Conservation (phyloP, 106 monocot genomes). For the Dendrobium huoshanense region DNA sequence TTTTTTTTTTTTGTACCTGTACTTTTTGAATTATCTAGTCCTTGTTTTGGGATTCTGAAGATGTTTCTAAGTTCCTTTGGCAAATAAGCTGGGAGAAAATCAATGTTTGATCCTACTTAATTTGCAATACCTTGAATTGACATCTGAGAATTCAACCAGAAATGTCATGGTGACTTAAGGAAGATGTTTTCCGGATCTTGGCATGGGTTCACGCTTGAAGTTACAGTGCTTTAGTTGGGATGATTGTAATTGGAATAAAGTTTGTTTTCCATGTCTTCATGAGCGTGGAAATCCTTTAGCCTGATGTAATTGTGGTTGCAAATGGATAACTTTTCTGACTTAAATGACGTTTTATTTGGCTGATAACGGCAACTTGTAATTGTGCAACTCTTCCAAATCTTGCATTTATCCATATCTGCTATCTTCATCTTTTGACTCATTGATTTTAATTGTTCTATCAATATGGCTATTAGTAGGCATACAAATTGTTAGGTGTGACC, state of each 20-base stretch:
- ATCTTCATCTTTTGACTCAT: too few species aligned
- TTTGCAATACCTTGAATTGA: not conserved
- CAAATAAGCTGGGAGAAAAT: not conserved
- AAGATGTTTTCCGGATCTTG: not conserved
- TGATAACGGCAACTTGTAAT: too few species aligned
- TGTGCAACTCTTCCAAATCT: too few species aligned
- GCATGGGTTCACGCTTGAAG: not conserved
- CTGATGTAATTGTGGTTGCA: too few species aligned
- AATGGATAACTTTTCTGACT: too few species aligned
- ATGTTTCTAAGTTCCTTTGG: not conserved
- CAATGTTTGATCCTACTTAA: not conserved
- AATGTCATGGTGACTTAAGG: not conserved
- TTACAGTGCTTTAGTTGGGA: not conserved
- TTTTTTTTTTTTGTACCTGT: not conserved
- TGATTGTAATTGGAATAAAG: not conserved
- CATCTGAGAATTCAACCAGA: not conserved
- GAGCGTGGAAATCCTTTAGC: too few species aligned
- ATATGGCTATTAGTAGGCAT: too few species aligned
- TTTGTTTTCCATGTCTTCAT: too few species aligned
- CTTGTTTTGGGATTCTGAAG: not conserved
- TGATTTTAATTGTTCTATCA: too few species aligned
- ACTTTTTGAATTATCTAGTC: not conserved
- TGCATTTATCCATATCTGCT: too few species aligned
- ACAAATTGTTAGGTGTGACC: too few species aligned
- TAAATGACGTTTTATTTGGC: too few species aligned